Evolutionary conservation across 164 flowering plant species (phyloP).

Genomic region (Macadamia integrifolia): DNA sequence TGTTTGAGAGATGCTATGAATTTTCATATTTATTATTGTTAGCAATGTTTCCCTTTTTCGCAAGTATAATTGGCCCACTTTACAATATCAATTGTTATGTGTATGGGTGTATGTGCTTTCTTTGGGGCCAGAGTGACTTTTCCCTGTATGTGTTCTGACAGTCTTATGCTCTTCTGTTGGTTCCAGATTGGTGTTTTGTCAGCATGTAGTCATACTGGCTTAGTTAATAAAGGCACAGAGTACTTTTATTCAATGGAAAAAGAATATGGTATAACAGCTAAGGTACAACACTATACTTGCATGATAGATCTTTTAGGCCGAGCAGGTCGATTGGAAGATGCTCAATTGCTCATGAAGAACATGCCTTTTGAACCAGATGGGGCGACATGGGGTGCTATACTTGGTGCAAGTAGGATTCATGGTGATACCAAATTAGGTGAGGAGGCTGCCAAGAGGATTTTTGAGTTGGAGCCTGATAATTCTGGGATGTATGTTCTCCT

Average conservation of each 20-base stretch:
- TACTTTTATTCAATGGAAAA: slow-evolving; percentile 65
- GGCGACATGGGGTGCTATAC: slow-evolving; percentile 92
- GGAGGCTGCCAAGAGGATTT: slow-evolving; percentile 71
- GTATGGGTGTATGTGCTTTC: too few relatives aligned
- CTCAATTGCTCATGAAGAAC: slow-evolving; percentile 54
- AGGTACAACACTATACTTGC: slow-evolving; percentile 78
- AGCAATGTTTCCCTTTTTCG: background rate
- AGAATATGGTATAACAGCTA: slow-evolving; percentile 55
- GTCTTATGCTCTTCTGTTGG: background rate
- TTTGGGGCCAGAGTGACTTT: too few relatives aligned
- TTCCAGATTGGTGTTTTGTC: slow-evolving; percentile 80
- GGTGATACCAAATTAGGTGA: slow-evolving; percentile 78
- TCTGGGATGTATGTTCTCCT: slow-evolving; percentile 92
- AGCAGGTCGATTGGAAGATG: slow-evolving; percentile 82
- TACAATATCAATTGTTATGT: too few relatives aligned
- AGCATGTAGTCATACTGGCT: slow-evolving; percentile 89
- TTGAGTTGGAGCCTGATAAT: slow-evolving; percentile 83
- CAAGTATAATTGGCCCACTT: background rate
- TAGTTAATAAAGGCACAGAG: slow-evolving; percentile 61
- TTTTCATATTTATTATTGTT: background rate
- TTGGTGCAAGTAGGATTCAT: slow-evolving; percentile 86
- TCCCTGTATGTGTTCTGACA: background rate
- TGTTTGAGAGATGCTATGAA: too few relatives aligned
- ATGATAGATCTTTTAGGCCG: slow-evolving; percentile 94
- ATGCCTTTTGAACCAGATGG: slow-evolving; percentile 88